phyloP scores from a whole-genome alignment of 768 basidiomycete genomes.

The Panus rudis region DNA sequence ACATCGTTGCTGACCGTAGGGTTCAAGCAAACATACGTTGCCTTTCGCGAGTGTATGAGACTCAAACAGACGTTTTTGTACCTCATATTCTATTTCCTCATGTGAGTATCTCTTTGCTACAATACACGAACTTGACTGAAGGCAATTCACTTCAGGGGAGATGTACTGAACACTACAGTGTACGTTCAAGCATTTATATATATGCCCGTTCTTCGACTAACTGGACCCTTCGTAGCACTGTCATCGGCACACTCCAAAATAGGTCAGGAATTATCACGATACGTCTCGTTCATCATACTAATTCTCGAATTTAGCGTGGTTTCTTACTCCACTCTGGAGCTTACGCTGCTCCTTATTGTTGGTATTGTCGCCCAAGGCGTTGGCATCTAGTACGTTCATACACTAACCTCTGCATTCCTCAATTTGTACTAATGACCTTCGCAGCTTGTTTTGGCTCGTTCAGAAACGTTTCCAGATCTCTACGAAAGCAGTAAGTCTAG shows the following conservation, averaged over 20 bases:
- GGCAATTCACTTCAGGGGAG: slow-evolving; percentile 44
- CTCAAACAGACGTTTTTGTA: slow-evolving; percentile 72
- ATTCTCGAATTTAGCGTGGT: slow-evolving; percentile 41
- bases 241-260: slow-evolving; percentile 65
- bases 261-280: slow-evolving; percentile 31
- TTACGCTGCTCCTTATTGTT: slow-evolving; percentile 61
- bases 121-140: neutral
- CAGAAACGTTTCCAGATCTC: slow-evolving; percentile 57
- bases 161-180: slow-evolving; percentile 72
- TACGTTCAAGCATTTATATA: slow-evolving; percentile 26
- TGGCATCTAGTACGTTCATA: slow-evolving; percentile 53
- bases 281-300: neutral
- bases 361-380: slow-evolving; percentile 58
- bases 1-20: slow-evolving; percentile 56
- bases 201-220: neutral
- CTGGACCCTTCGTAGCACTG: slow-evolving; percentile 39
- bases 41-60: slow-evolving; percentile 55
- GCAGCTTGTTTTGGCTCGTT: slow-evolving; percentile 59
- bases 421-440: neutral
- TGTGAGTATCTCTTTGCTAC: slow-evolving; percentile 34
- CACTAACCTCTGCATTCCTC: neutral
- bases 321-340: slow-evolving; percentile 62
- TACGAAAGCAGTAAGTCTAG: slow-evolving; percentile 47
- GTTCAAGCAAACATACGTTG: slow-evolving; percentile 58
- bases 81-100: slow-evolving; percentile 69